Base-by-base conservation (phyloP, 2,329 filamentous ascomycete genomes). In the Dothideomycetes sp. region DNA sequence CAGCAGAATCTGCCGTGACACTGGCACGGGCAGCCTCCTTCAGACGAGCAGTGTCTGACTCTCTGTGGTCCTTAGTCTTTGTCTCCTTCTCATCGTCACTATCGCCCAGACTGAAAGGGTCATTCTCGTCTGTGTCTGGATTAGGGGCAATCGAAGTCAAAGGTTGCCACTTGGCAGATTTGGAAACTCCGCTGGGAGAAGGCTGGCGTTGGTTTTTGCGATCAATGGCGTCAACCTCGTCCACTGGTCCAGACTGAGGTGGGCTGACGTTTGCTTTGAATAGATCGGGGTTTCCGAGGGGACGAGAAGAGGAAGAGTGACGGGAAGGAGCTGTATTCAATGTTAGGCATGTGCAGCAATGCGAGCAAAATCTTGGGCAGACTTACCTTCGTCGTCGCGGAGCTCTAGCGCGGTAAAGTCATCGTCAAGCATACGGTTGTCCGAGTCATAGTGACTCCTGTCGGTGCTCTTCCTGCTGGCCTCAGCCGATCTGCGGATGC, bases 131-230 rank as follows among this genome's bases (percentile, higher is more conserved):
- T 13, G 75, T 73, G 47, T 94, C 82, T 11, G 89, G 88, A 48
- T 76, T 81, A 1, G 88, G 86, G 49, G 93, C 84, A 11, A 95
- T 78, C 0, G 81, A 74, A 10, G 88, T 86, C 52, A 98, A 68
- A 8, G 91, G 89, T 62, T 98, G 89, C 91, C 91, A 98, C 67
- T 98, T 98, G 73, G 88, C 95, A 32, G 76, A 64, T 65, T 87
- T 91, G 18, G 47, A 37, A 11, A 35, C 36, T 31, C 35, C 33
- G n/a, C 41, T 32, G 12, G 44, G 35, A 15, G 44, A 41, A 20
- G 42, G 41, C 4, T 41, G 33, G 15, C 36, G 38, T 19, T 41
- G 39, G n/a, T 30, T 58, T 23, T 47, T 50, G 20, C 80, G 76
- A 57, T 93, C 91, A 44, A 82, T 59, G 23, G 70, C 78, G 51